Evolutionary conservation across 2,329 filamentous ascomycete genomes (phyloP), one percentile per base, ranked within the genome.

Genomic region (Fusarium sp.): DNA sequence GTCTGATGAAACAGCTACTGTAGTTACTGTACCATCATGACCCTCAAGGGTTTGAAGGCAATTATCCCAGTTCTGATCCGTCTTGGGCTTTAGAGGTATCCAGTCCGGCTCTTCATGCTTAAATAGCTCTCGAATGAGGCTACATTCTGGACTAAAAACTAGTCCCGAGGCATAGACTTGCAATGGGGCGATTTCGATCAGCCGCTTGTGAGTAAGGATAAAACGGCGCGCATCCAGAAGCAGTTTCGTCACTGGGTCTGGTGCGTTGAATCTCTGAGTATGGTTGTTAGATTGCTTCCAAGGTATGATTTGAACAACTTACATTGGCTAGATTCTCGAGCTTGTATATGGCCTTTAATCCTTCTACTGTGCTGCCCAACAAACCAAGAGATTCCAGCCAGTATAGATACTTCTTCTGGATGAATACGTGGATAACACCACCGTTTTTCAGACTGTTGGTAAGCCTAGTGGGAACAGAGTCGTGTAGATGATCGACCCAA

Each of bases 401-500:
- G 4, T 58, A 15, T 0, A 31, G 0, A 3, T 30, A 20, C 2
- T 38, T 48, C 1, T 13, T 5, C 4, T n/a, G 31, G 0, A 58
- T 7, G 2, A 58, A 58, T 1, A 7, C 0, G 0, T 50, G 4
- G 0, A 26, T 7, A 2, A 6, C 9, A 7, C 16, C 6, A 0
- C 1, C 6, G 1, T 1, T 5, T 2, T 0, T 1, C 1, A 35
- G 8, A 1, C 0, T 13, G 5, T 5, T 0, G 1, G 3, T 3
- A 3, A 50, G 2, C 5, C 2, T 10, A 12, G 16, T 14, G 1
- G 2, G 2, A 0, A 5, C 18, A 4, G 31, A 20, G 6, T 26
- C 6, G 0, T 1, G 0, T 1, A 51, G n/a, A 26, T 51, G 48
- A 4, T 35, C 18, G 1, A 26, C 31, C 48, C 48, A 51, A 15